A percentile compares a stretch with the other conserved stretches of the same genome.
Evolutionary conservation across 768 basidiomycete genomes (phyloP).

Genomic region (Mycena venus): DNA sequence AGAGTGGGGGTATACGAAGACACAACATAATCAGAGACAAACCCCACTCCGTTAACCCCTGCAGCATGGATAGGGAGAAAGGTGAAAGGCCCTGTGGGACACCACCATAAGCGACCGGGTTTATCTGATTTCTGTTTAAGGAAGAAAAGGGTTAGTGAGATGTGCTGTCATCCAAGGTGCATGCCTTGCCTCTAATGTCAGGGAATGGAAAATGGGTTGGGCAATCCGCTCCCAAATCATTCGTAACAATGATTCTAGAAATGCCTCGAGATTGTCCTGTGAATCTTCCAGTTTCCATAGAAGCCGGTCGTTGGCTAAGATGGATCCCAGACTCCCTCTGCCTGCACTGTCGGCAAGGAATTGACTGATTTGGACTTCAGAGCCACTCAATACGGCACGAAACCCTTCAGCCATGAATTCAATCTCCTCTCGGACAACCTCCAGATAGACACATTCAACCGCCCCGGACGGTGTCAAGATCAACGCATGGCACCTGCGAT

Average conservation of each 20-base stretch:
- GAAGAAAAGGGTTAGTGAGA: too few relatives aligned
- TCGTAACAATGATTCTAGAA: neutral
- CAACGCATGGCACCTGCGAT: neutral
- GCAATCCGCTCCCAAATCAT: neutral
- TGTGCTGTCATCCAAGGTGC: too few relatives aligned
- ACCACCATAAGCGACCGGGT: conserved; percentile 4
- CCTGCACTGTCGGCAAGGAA: too few relatives aligned
- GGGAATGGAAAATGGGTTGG: neutral
- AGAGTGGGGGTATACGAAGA: conserved; percentile 36
- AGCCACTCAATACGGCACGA: too few relatives aligned
- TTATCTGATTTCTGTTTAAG: neutral
- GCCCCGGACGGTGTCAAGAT: neutral
- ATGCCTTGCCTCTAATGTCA: neutral
- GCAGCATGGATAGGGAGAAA: conserved; percentile 35
- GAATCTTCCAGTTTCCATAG: neutral
- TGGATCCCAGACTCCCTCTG: too few relatives aligned
- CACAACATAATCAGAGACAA: conserved; percentile 28
- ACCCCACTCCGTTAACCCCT: conserved; percentile 6
- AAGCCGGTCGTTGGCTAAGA: too few relatives aligned
- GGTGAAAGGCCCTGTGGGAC: conserved; percentile 6
- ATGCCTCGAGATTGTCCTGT: neutral
- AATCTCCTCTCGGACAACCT: neutral
- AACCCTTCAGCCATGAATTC: neutral
- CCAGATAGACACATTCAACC: neutral
- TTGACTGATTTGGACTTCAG: too few relatives aligned